These are phyloP conservation scores for Mesotaenium endlicherianum DNA, from an alignment of 139 green algal genomes.

Conservation along the genomic window DNA sequence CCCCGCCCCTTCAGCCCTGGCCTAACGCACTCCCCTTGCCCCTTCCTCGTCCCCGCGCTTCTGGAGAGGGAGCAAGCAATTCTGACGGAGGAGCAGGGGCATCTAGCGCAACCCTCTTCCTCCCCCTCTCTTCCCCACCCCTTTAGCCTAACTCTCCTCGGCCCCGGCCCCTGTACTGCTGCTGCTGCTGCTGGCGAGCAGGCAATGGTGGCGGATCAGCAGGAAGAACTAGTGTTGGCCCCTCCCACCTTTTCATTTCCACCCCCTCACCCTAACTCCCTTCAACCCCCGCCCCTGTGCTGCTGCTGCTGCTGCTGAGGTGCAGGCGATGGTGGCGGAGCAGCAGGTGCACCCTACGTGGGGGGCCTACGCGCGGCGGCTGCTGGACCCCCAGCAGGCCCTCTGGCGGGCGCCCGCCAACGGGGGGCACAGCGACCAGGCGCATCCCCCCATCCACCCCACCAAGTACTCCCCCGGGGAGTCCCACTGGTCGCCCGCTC, in stretches of 20 bases:
- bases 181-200: too few species aligned
- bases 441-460: constrained; percentile 92
- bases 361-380: constrained; percentile 49
- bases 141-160: too few species aligned
- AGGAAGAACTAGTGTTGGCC: too few species aligned
- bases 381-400: constrained; percentile 42
- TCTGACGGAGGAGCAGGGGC: too few species aligned
- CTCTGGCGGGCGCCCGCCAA: constrained; percentile 48
- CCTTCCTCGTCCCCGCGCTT: background rate
- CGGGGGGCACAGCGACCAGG: constrained; percentile 83
- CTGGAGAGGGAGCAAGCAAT: too few species aligned
- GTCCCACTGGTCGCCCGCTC: constrained; percentile 62
- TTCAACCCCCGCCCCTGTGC: too few species aligned
- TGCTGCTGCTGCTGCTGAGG: too few species aligned
- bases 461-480: constrained; percentile 54
- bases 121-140: background rate
- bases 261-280: too few species aligned
- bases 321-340: constrained; percentile 21
- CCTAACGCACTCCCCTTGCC: background rate
- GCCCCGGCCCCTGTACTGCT: too few species aligned
- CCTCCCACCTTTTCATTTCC: too few species aligned
- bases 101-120: background rate
- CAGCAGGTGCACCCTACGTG: constrained; percentile 41
- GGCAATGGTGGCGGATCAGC: too few species aligned
- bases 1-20: background rate